Conservation (phyloP, 2,329 filamentous ascomycete genomes). For the Sporothrix inflata region DNA sequence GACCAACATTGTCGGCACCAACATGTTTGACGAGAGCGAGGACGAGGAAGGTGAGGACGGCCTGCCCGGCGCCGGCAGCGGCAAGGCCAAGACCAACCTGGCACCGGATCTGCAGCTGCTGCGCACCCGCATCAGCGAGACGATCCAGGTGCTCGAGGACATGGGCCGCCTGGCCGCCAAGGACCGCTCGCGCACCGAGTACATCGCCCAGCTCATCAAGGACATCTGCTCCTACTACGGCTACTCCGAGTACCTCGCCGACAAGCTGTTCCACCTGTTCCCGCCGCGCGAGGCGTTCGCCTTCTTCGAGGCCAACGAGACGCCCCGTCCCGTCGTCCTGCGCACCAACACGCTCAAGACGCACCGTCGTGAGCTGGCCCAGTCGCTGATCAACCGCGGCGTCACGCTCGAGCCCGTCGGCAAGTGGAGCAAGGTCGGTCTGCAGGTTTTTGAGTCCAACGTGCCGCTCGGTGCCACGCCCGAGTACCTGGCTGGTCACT, state of each 20-base stretch:
- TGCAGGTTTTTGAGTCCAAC: conserved; percentile 92
- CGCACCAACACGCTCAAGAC: conserved; percentile 92
- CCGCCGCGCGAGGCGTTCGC: conserved; percentile 91
- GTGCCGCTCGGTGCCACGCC: conserved; percentile 89
- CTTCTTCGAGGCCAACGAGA: conserved; percentile 99
- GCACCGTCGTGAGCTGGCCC: conserved; percentile 77
- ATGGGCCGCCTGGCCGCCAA: conserved; percentile 81
- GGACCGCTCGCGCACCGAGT: conserved; percentile 82
- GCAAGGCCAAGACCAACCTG: conserved; percentile 65
- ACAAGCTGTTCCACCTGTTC: conserved; percentile 94
- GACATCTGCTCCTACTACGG: conserved; percentile 97
- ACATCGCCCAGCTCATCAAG: conserved; percentile 81
- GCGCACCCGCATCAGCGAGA: conserved; percentile 87
- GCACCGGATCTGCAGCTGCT: conserved; percentile 90
- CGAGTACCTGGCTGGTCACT: conserved; percentile 95
- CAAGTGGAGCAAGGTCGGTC: conserved; percentile 97
- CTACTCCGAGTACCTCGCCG: conserved; percentile 91
- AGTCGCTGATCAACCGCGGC: conserved; percentile 91
- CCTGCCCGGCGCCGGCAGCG: conserved; percentile 41
- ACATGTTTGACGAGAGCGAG: conserved; percentile 56
- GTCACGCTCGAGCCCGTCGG: conserved; percentile 95
- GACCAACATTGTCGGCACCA: conserved; percentile 85
- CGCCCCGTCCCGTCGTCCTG: conserved; percentile 86
- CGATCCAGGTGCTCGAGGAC: conserved; percentile 86
- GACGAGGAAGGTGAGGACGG: conserved; percentile 24